Base-by-base conservation (phyloP, 2,329 filamentous ascomycete genomes). In the Didymella sp. region DNA sequence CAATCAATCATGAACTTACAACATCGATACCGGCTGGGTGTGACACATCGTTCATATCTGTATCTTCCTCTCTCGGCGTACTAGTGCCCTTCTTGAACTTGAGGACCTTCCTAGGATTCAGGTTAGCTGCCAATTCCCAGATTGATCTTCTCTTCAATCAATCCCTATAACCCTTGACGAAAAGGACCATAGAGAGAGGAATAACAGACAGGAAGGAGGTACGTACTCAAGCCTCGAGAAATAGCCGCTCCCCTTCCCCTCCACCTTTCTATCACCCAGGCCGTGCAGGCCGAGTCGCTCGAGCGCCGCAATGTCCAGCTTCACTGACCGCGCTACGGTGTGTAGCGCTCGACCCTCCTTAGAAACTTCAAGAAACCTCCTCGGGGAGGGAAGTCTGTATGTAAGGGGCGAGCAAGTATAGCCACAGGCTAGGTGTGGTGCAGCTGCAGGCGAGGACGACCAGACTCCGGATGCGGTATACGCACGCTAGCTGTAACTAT, bases 11-110 rank as follows among this genome's bases (percentile, higher is more conserved):
- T 1, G 19, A 31, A 62, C 62, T 63, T 46, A 61, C 58, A 43
- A 65, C 58, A 49, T 62, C 60, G 24, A 65, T 61, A 4, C 54
- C 55, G 12, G 45, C 49, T 28, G 48, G 31, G 25, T 12, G 42
- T 8, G 27, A 12, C 31, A 22, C 37, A 43, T 19, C 13, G 31
- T 19, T 21, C 42, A 57, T 45, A 8, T 44, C 25, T 13, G 15
- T 12, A n/a, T 47, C 46, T 3, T 42, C 43, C 24, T 43, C 47
- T 51, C 31, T 47, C 13, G 24, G 6, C 21, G 7, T n/a, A n/a
- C 48, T 13, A 13, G 19, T 13, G 12, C 38, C 38, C 31, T 57
- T 57, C n/a, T 25, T 38, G 13, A 57, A 52, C 38, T 45, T 52
- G 28, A 57, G 21, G 2, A 57, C 48, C 31, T 49, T 57, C 38